These are phyloP conservation scores for Colletotrichum gloeosporioides DNA, from an alignment of 2,329 filamentous ascomycete species.

Conservation along the genomic window DNA sequence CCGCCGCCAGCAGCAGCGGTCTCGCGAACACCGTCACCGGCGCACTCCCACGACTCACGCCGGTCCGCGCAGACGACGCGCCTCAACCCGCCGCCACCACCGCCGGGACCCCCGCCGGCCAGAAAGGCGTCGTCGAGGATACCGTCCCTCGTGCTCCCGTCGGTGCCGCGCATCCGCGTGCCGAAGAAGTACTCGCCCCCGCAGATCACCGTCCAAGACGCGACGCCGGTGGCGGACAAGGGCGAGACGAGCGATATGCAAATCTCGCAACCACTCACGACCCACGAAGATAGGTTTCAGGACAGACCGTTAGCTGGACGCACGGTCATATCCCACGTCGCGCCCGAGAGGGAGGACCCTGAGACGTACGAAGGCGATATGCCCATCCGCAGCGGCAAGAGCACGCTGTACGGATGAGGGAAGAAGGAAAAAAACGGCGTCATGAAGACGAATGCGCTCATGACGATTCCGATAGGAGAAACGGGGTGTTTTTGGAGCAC, in stretches of 20 bases:
- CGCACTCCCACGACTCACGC: neutral
- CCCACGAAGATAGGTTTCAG: slow-evolving; percentile 28
- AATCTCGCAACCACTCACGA: slow-evolving; percentile 33
- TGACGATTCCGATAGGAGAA: neutral
- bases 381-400: slow-evolving; percentile 40
- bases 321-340: neutral
- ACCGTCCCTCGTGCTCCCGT: slow-evolving; percentile 41
- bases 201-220: slow-evolving; percentile 32
- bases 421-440: too few species aligned
- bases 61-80: neutral
- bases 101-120: slow-evolving; percentile 29
- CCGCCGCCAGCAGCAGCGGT: slow-evolving; percentile 15
- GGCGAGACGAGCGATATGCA: slow-evolving; percentile 27
- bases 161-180: slow-evolving; percentile 40
- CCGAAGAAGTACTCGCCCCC: slow-evolving; percentile 49
- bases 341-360: neutral
- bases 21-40: neutral
- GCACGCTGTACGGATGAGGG: slow-evolving; percentile 36
- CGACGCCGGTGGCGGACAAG: slow-evolving; percentile 30
- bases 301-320: slow-evolving; percentile 27
- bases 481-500: too few species aligned
- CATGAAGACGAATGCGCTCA: neutral
- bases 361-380: slow-evolving; percentile 27
- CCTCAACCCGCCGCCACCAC: slow-evolving; percentile 27
- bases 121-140: slow-evolving; percentile 27